Percentiles rank a stretch among this genome's conserved stretches.
Evolutionary conservation across 352 stramenopile species (phyloP).

Genomic region (Phytophthora pinifolia): DNA sequence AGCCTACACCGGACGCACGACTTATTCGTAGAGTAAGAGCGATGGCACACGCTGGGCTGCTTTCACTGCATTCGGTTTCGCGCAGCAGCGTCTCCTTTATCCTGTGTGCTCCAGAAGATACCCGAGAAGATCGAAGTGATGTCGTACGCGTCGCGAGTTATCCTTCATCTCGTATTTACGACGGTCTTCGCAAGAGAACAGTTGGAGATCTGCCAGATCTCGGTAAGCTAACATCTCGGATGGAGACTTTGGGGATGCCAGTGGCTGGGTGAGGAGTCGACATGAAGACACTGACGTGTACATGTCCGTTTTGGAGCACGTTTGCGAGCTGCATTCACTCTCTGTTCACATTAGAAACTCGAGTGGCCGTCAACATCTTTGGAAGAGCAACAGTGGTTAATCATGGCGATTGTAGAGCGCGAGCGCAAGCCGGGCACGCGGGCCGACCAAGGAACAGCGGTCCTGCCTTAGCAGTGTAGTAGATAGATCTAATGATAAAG

Average conservation of each 20-base stretch:
- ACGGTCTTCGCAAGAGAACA: not conserved
- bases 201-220: not conserved
- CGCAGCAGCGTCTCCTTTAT: constrained; percentile 1
- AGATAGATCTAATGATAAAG: no score
- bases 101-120: not conserved
- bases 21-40: not conserved
- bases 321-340: constrained; percentile 12
- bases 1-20: not conserved
- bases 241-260: constrained; percentile 4
- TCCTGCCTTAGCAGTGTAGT: not conserved
- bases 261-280: constrained; percentile 2
- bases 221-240: not conserved
- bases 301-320: constrained; percentile 10
- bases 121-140: not conserved
- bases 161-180: not conserved
- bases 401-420: not conserved
- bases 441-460: not conserved
- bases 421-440: not conserved
- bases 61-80: not conserved
- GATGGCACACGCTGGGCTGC: not conserved
- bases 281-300: not conserved
- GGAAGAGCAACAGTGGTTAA: not conserved
- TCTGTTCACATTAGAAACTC: not conserved
- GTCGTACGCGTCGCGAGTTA: not conserved
- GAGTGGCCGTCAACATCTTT: not conserved